A percentile compares a stretch with the other conserved stretches of the same genome.
Evolutionary conservation across 768 basidiomycete genomes (phyloP).

Genomic region (Termitomyces sp.): DNA sequence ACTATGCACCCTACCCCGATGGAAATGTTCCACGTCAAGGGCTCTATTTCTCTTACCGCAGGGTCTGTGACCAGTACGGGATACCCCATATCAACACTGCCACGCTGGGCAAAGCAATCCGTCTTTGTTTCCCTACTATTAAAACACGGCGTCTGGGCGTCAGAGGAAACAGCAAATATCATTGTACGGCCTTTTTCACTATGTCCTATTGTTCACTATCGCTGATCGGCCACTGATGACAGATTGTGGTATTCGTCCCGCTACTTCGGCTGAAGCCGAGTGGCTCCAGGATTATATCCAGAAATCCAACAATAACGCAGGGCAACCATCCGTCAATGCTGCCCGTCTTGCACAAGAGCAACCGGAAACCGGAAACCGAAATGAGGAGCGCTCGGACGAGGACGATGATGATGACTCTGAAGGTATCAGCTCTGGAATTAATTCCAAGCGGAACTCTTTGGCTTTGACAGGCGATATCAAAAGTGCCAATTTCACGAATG

Average conservation of each 20-base stretch:
- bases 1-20: constrained; percentile 88
- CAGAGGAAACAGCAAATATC: constrained; percentile 94
- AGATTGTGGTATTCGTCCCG: constrained; percentile 92
- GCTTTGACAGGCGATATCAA: constrained; percentile 64
- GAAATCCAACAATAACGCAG: constrained; percentile 84
- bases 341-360: constrained; percentile 69
- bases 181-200: constrained; percentile 56
- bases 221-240: constrained; percentile 30
- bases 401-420: constrained; percentile 88
- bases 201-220: constrained; percentile 27
- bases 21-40: constrained; percentile 93
- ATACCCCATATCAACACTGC: constrained; percentile 96
- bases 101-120: constrained; percentile 91
- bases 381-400: constrained; percentile 75
- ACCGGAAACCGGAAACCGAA: constrained; percentile 52
- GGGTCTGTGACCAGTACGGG: constrained; percentile 89
- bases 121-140: constrained; percentile 91
- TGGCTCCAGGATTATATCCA: constrained; percentile 91
- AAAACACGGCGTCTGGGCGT: constrained; percentile 92
- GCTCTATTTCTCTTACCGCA: constrained; percentile 88
- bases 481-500: constrained; percentile 52
- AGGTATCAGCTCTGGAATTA: constrained; percentile 55
- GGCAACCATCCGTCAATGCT: constrained; percentile 72
- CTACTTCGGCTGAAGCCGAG: constrained; percentile 87
- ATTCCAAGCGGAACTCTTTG: constrained; percentile 74